Base-by-base conservation (phyloP, 176 grass and related monocot species). In the Oryza meyeriana region DNA sequence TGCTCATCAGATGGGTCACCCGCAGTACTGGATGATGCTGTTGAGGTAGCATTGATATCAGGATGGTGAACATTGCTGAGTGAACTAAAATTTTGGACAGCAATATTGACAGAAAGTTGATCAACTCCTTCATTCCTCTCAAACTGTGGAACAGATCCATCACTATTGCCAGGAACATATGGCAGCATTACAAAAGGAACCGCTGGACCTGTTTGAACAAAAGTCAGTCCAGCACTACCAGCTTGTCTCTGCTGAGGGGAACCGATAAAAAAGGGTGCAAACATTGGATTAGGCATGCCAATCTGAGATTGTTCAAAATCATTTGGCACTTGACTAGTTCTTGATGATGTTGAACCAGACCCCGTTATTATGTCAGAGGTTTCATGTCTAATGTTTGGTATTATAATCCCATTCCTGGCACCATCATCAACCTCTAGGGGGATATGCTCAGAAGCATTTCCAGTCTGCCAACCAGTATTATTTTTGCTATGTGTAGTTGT, bases 141-240 rank as follows among this genome's bases (percentile, higher is more conserved):
- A 82, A 87, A 91, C 87, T 90, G 89, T 39, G 84, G 74, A 17
- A 57, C 66, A 69, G 77, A 84, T 80, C 75, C 83, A 82, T 94
- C 89, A 17, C 27, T 47, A 78, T 83, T 89, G 28, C 85, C 64
- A 31, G 77, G 86, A 73, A 87, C 88, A 85, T 40, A 58, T 8
- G 91, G 90, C 47, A 89, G 3, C 84, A 90, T 24, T 35, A 88
- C 77, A 83, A 84, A 94, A 80, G 91, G 91, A 78, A 94, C 85
- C 29, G 75, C 84, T 26, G 95, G 88, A 62, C 90, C 92, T 75
- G 92, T 92, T 71, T 58, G 85, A 90, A 92, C 48, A 88, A 94
- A 94, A 74, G 87, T 44, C 52, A 89, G 38, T 27, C 88, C 90
- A 59, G 86, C 90, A 83, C 41, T 92, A 89, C 90, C 92, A 73